phyloP scores from a whole-genome alignment of 495 filamentous ascomycete genomes.

The Amorphotheca resinae region DNA sequence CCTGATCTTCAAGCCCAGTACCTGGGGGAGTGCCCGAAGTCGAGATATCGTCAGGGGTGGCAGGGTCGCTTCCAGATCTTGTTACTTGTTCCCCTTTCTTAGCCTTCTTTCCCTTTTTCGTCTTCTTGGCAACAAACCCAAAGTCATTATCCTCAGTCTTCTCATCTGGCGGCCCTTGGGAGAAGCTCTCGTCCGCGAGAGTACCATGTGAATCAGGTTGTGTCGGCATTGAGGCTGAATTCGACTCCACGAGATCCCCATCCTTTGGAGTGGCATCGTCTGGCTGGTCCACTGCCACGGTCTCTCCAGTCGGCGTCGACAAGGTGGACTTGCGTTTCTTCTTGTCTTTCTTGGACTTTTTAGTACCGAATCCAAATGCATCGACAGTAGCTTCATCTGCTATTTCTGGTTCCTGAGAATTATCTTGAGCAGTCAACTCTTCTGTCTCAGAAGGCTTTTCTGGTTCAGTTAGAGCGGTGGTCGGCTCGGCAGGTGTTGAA shows the following conservation, averaged over 20 bases:
- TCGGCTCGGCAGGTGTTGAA: slow-evolving; percentile 4
- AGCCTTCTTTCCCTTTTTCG: not conserved
- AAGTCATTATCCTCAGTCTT: not conserved
- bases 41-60: slow-evolving; percentile 10
- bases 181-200: not conserved
- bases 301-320: not conserved
- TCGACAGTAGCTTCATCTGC: slow-evolving; percentile 5
- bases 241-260: not conserved
- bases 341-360: slow-evolving; percentile 22
- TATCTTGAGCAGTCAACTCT: not conserved
- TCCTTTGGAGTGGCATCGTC: not conserved
- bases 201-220: not conserved
- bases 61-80: slow-evolving; percentile 14
- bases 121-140: not conserved
- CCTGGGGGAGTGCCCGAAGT: slow-evolving; percentile 19
- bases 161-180: not conserved
- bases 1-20: not conserved
- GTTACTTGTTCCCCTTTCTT: not conserved
- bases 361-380: slow-evolving; percentile 11
- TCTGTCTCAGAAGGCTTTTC: not conserved
- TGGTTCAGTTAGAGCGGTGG: not conserved
- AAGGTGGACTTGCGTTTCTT: slow-evolving; percentile 1
- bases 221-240: not conserved
- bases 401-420: too few relatives aligned
- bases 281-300: not conserved